Conservation (phyloP, 345 rosid species). For the Salix suchowensis region DNA sequence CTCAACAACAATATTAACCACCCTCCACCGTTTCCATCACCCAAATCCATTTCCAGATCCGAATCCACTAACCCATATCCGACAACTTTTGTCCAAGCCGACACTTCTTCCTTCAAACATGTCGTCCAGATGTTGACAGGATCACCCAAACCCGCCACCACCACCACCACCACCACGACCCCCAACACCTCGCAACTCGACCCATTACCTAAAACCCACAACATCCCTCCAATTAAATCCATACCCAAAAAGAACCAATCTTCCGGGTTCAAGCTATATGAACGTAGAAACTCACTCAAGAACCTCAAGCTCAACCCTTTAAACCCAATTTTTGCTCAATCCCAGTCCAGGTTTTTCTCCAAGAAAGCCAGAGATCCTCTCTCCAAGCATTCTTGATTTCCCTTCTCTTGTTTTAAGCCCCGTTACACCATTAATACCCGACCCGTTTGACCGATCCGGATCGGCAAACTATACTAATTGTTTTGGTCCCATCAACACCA, state of each 20-base stretch:
- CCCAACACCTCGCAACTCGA: constrained; percentile 21
- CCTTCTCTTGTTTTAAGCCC: constrained; percentile 83
- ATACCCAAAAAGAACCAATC: constrained; percentile 64
- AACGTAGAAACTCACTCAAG: constrained; percentile 85
- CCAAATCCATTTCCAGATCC: constrained; percentile 69
- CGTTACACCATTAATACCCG: constrained; percentile 83
- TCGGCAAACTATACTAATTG: constrained; percentile 19
- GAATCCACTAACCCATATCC: constrained; percentile 83
- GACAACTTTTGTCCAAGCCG: constrained; percentile 96
- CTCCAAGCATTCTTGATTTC: constrained; percentile 89
- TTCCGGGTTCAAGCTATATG: constrained; percentile 85
- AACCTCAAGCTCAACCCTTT: constrained; percentile 79
- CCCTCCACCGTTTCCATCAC: constrained; percentile 25
- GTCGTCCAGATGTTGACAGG: constrained; percentile 99
- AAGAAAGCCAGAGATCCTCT: constrained; percentile 73
- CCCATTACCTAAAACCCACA: constrained; percentile 45
- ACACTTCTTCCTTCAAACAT: constrained; percentile 86
- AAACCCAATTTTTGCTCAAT: constrained; percentile 46
- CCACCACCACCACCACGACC: not conserved
- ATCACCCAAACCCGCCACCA: constrained; percentile 35
- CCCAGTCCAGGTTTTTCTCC: constrained; percentile 57
- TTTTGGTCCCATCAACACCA: constrained; percentile 12
- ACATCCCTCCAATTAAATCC: constrained; percentile 91
- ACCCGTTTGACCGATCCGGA: constrained; percentile 84
- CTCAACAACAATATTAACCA: constrained; percentile 21